These are phyloP conservation scores for Penicillium sumatraense DNA, from an alignment of 2,329 filamentous ascomycete genomes.

Conservation along the genomic window DNA sequence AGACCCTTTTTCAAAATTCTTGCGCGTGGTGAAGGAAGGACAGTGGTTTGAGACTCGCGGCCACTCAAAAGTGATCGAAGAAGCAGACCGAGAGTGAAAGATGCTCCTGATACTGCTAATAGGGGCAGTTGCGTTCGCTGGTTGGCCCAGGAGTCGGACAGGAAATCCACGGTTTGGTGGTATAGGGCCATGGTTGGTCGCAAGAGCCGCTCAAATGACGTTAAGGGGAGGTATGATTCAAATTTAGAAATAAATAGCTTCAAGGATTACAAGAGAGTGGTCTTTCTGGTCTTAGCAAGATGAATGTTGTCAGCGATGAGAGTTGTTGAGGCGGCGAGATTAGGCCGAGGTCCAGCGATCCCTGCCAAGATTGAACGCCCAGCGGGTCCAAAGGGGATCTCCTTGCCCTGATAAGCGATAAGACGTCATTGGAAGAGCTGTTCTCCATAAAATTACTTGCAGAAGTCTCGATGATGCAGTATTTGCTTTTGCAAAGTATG, in stretches of 20 bases:
- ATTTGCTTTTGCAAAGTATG: too few species aligned
- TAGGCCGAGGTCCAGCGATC: conserved; percentile 1
- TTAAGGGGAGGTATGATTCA: neutral
- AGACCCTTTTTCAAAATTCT: conserved; percentile 38
- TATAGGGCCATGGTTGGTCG: conserved; percentile 38
- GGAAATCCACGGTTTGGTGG: conserved; percentile 38
- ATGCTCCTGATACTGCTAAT: conserved; percentile 40
- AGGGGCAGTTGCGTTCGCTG: conserved; percentile 36
- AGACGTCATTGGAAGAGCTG: too few species aligned
- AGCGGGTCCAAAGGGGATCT: neutral
- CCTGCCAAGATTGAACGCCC: neutral
- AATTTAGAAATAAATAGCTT: neutral
- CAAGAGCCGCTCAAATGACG: neutral
- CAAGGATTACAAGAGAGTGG: neutral
- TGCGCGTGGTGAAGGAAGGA: conserved; percentile 43
- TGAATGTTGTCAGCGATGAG: neutral
- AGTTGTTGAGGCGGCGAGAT: neutral
- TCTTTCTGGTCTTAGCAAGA: neutral
- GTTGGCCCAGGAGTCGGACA: conserved; percentile 38
- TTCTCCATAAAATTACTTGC: too few species aligned
- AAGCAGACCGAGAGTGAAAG: conserved; percentile 39
- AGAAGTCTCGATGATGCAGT: too few species aligned
- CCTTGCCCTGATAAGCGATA: conserved; percentile 1
- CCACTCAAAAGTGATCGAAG: conserved; percentile 33
- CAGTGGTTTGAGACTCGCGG: conserved; percentile 11